Evolutionary conservation across 2,329 filamentous ascomycete species (phyloP).

Genomic region (Trichophyton benhamiae): DNA sequence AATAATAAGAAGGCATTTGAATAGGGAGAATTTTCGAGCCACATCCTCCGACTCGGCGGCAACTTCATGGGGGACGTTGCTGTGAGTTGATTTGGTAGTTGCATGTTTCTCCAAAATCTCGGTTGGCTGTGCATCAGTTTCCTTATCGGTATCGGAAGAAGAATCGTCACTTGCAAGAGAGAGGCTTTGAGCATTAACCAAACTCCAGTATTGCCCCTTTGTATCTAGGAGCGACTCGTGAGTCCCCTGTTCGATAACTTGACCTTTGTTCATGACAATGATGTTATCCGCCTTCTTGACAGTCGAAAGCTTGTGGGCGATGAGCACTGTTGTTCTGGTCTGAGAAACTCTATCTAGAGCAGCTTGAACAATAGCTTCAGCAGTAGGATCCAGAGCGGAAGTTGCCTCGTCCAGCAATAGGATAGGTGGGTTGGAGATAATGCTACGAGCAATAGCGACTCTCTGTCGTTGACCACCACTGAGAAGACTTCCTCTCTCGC

Average conservation of each 20-base stretch:
- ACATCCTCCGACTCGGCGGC: conserved; percentile 5
- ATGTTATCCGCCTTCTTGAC: conserved; percentile 83
- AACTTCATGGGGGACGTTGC: conserved; percentile 7
- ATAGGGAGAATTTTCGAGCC: conserved; percentile 17
- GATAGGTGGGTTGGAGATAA: conserved; percentile 74
- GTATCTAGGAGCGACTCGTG: conserved; percentile 60
- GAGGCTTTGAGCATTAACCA: conserved; percentile 53
- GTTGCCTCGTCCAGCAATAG: conserved; percentile 82
- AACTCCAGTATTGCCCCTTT: conserved; percentile 58
- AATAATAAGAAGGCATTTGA: conserved; percentile 27
- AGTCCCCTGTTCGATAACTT: conserved; percentile 76
- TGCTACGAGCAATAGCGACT: conserved; percentile 72
- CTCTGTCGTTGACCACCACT: conserved; percentile 86
- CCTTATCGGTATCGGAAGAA: conserved; percentile 8
- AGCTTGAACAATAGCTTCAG: conserved; percentile 73
- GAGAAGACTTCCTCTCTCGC: conserved; percentile 72
- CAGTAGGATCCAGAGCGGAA: conserved; percentile 72
- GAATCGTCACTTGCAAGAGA: conserved; percentile 5
- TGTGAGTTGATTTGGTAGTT: conserved; percentile 8
- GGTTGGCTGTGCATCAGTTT: conserved; percentile 1
- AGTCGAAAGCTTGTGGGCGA: conserved; percentile 76
- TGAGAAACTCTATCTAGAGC: conserved; percentile 67
- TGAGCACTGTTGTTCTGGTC: conserved; percentile 73
- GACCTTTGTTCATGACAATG: conserved; percentile 67
- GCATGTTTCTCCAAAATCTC: conserved; percentile 4